A percentile compares a stretch with the other conserved stretches of the same genome.
phyloP scores from a whole-genome alignment of 2,329 filamentous ascomycete species.

The Paraphaeosphaeria minitans region DNA sequence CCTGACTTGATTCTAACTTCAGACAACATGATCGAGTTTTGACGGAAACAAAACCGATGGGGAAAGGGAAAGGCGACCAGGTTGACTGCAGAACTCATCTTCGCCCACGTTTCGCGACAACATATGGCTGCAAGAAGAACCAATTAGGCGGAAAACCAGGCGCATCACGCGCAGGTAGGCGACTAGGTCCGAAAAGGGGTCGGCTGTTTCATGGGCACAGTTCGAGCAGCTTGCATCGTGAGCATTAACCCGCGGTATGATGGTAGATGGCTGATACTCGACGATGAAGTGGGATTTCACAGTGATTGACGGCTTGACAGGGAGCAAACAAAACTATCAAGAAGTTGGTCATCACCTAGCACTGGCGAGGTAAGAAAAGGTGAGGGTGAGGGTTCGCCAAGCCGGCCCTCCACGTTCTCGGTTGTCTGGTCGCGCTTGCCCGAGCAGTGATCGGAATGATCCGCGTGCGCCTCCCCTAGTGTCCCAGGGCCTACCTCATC shows the following conservation, averaged over 20 bases:
- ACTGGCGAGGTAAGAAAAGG: neutral
- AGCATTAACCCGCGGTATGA: neutral
- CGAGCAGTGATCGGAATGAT: conserved; percentile 7
- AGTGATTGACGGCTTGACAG: neutral
- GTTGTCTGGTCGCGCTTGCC: conserved; percentile 4
- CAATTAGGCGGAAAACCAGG: neutral
- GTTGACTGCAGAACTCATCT: neutral
- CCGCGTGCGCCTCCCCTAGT: conserved; percentile 8
- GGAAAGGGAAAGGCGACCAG: neutral
- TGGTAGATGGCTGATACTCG: neutral
- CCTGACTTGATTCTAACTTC: neutral
- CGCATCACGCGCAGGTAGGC: conserved; percentile 11
- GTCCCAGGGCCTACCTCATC: neutral
- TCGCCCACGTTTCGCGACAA: neutral
- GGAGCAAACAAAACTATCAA: neutral
- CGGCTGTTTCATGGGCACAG: conserved; percentile 8
- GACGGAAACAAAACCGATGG: neutral
- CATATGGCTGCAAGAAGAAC: neutral
- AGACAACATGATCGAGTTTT: neutral
- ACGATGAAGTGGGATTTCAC: neutral
- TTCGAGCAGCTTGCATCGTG: neutral
- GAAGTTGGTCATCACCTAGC: neutral
- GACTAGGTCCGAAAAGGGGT: conserved; percentile 13
- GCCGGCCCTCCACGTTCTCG: conserved; percentile 9
- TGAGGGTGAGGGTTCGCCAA: neutral